Conservation (phyloP, 495 filamentous ascomycete genomes). For the Aspergillus nanangensis region DNA sequence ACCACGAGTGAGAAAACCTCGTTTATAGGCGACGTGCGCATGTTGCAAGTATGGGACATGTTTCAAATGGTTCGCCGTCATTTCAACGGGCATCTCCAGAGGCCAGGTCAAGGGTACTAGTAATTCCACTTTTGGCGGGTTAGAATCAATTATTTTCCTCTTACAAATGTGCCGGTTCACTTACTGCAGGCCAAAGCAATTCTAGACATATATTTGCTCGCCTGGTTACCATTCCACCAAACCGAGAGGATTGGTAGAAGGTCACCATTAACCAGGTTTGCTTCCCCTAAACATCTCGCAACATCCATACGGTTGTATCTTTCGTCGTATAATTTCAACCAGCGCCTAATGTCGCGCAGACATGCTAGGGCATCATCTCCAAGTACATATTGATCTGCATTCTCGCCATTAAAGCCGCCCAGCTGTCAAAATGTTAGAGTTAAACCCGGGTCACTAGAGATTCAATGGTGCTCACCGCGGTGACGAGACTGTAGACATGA, state of each 20-base stretch:
- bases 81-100: conserved; percentile 72
- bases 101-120: conserved; percentile 96
- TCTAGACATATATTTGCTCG: conserved; percentile 69
- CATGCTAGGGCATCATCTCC: conserved; percentile 92
- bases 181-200: conserved; percentile 75
- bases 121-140: conserved; percentile 69
- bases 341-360: conserved; percentile 86
- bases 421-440: conserved; percentile 52
- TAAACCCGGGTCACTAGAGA: neutral
- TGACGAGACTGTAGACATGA: conserved; percentile 86
- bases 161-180: no score
- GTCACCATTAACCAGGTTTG: conserved; percentile 87
- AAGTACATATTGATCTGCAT: conserved; percentile 78
- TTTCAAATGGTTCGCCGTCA: conserved; percentile 89
- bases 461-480: conserved; percentile 59
- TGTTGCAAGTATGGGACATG: conserved; percentile 86
- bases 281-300: conserved; percentile 85
- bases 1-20: conserved; percentile 76
- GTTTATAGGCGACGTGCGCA: conserved; percentile 85
- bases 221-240: conserved; percentile 64
- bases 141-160: no score
- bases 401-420: conserved; percentile 77
- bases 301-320: conserved; percentile 94
- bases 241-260: conserved; percentile 80
- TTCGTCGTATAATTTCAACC: conserved; percentile 92